Evolutionary conservation across 2,329 filamentous ascomycete species (phyloP).

Genomic region (Stagonosporopsis tanaceti): DNA sequence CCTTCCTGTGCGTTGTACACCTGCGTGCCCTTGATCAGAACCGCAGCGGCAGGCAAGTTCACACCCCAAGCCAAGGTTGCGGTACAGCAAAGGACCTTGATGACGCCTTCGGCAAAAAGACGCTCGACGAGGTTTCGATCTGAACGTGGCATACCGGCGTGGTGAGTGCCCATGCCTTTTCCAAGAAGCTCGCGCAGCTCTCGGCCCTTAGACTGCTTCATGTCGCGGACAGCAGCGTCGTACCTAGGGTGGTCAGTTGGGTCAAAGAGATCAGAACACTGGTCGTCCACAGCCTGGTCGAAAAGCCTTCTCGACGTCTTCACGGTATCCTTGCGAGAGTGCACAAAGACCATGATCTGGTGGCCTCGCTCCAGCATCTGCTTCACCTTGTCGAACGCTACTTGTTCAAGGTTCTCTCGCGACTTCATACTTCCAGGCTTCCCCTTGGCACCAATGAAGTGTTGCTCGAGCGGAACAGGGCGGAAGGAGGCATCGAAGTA

Average conservation of each 20-base stretch:
- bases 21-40: slow-evolving; percentile 97
- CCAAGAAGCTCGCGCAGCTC: slow-evolving; percentile 89
- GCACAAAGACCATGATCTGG: slow-evolving; percentile 99
- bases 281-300: slow-evolving; percentile 84
- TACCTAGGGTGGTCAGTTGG: slow-evolving; percentile 80
- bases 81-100: slow-evolving; percentile 97
- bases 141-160: slow-evolving; percentile 93
- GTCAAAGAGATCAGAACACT: slow-evolving; percentile 83
- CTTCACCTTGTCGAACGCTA: slow-evolving; percentile 91
- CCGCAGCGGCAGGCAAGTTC: slow-evolving; percentile 94
- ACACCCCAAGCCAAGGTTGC: slow-evolving; percentile 98
- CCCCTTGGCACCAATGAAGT: slow-evolving; percentile 95
- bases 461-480: slow-evolving; percentile 94
- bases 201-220: slow-evolving; percentile 83
- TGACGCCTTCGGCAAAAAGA: slow-evolving; percentile 87
- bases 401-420: slow-evolving; percentile 85
- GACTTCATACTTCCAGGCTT: slow-evolving; percentile 83
- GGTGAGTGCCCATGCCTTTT: slow-evolving; percentile 93
- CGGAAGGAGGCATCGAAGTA: slow-evolving; percentile 97
- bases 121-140: slow-evolving; percentile 96
- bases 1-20: slow-evolving; percentile 96
- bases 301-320: slow-evolving; percentile 85
- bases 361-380: slow-evolving; percentile 93
- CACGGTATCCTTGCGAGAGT: slow-evolving; percentile 93
- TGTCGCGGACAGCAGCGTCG: slow-evolving; percentile 79